A percentile compares a stretch with the other conserved stretches of the same genome.
Evolutionary conservation across 1,284 basidiomycete species (phyloP).

Genomic region (Melampsora americana): DNA sequence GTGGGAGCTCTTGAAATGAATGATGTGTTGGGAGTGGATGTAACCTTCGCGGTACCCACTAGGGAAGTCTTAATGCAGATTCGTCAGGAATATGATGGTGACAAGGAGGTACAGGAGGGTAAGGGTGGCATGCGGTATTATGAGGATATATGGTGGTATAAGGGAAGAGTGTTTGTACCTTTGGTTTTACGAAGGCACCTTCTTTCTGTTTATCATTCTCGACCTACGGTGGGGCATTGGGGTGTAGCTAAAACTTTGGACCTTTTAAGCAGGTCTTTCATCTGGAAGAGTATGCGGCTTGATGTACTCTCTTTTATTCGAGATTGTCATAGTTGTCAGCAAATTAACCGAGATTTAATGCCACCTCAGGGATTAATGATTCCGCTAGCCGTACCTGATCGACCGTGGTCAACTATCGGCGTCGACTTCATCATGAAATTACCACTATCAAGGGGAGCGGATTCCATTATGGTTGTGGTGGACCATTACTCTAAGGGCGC

Average conservation of each 20-base stretch:
- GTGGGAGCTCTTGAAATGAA: too few species aligned
- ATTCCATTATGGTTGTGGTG: neutral
- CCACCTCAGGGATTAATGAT: neutral
- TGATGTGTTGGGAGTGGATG: too few species aligned
- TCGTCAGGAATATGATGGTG: too few species aligned
- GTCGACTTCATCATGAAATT: constrained; percentile 13
- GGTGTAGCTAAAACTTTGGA: constrained; percentile 1
- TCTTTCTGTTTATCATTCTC: neutral
- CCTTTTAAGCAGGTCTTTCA: neutral
- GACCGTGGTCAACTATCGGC: neutral
- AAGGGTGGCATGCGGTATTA: too few species aligned
- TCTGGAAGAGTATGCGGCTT: neutral
- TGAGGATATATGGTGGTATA: too few species aligned
- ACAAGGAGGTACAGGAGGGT: too few species aligned
- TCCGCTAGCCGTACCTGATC: neutral
- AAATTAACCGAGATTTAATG: neutral
- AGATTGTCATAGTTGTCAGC: neutral
- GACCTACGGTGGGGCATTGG: neutral
- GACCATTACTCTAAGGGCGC: neutral
- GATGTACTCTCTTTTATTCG: neutral
- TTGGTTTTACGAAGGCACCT: neutral
- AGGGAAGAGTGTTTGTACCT: too few species aligned
- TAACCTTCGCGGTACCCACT: too few species aligned
- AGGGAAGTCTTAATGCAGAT: too few species aligned
- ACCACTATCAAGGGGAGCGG: neutral